Evolutionary conservation across 257 asterid species (phyloP), one percentile per base, ranked within the genome.

Genomic region (Scutellaria galericulata): DNA sequence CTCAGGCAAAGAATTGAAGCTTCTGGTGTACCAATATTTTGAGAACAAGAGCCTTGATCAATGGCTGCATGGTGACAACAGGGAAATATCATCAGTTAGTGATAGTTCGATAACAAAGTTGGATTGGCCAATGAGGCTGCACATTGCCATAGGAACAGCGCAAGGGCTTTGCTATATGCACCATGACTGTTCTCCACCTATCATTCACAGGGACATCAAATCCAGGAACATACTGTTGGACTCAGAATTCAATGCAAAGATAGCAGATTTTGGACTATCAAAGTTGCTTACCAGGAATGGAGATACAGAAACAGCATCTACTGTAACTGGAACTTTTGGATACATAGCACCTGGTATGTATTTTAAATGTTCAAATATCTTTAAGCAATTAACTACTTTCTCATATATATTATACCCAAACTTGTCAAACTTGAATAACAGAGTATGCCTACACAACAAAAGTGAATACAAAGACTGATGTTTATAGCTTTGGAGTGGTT

Each of bases 81-180:
- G 71, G 59, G 82, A 57, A 27, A 46, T 50, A 7, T 9, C 68
- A 14, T 39, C 69, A 1, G 40, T 7, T 56, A 55, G 55, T 7
- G 13, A 40, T 14, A 56, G 59, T 15, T 31, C 37, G 37, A 31
- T 31, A 20, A 15, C 10, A 18, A 58, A 50, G 35, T 52, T 89
- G 80, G 83, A 82, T 41, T 87, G 96, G 96, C 93, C 96, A 7
- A 75, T 53, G 69, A 83, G 92, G 81, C 64, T 89, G 75, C 82
- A 77, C 7, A 74, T 89, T 3, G 93, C 93, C 76, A 75, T 83
- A 61, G 93, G 96, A 70, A 83, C 83, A 42, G 96, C 90, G n/a
- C 86, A 83, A 66, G 96, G 96, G 53, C 91, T 89, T 7, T 79
- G 83, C 70, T 89, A 86, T 50, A 85, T 89, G 96, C 96, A 89